Evolutionary conservation across 2,329 filamentous ascomycete genomes (phyloP), one percentile per base, ranked within the genome.

Genomic region (Cadophora gregata): DNA sequence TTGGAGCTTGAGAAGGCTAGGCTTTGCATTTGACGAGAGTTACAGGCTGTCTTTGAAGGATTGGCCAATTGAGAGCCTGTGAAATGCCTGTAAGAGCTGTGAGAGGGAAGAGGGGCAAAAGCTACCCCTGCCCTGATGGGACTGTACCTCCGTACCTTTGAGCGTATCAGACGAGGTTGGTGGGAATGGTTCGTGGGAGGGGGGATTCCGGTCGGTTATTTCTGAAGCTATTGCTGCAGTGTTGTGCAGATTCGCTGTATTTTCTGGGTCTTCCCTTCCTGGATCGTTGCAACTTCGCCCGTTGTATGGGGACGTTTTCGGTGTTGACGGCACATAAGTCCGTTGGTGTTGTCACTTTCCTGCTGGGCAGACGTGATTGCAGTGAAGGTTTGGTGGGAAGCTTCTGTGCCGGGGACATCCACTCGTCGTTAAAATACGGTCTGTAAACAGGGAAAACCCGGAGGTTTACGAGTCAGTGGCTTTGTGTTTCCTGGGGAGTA

Each of bases 201-300:
- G 51, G n/a, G 51, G 8, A 36, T 33, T 5, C 27, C 51, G 27
- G 51, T 56, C 29, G 51, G 51, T 56, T 56, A 56, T 56, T 56
- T 56, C 38, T 42, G 51, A 36, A 36, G 51, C 51, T 36, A 36
- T 56, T 56, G 50, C 50, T 55, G 51, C 51, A 55, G 47, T 50
- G 47, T 25, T 24, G 21, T 50, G 47, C 47, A 50, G 47, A 24
- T 24, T 51, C 48, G 48, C 48, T 51, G 48, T 27, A 51, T 16
- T 1, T 51, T 51, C 48, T 27, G 48, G 24, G 48, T 51, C 50
- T 53, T 25, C 29, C 21, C 1, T 53, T 53, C n/a, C 25, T 31
- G 16, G 50, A 53, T 31, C 27, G 16, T 19, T 53, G 9, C 10
- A 51, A 47, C 42, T 7, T 47, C 12, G 42, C n/a, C 8, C 14